Evolutionary conservation across 495 filamentous ascomycete species (phyloP), one percentile per base, ranked within the genome.

Genomic region (Monascus purpureus): DNA sequence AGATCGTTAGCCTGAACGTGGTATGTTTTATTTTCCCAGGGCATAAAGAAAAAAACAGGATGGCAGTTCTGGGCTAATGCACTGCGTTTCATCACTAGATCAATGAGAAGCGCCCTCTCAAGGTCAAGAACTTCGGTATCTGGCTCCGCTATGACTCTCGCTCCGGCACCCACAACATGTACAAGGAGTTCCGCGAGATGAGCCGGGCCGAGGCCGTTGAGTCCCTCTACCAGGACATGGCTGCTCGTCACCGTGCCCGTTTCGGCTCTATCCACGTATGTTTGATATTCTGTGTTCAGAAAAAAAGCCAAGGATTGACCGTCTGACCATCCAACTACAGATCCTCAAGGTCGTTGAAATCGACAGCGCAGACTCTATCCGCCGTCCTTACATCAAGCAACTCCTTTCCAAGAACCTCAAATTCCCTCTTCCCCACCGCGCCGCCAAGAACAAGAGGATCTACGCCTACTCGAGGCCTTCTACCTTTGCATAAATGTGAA

Each of bases 151-250:
- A 97, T 72, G 87, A 97, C 68, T 96, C 92, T 32, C 90, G 90
- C 65, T 96, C 92, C 49, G 90, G 90, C 48, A 97, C 92, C 47
- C 90, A 97, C 82, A 97, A 97, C 77, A 97, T 97, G 90, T 97
- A 97, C 83, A 96, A 95, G 74, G 90, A 97, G 73, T 96, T 95
- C 77, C 81, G 90, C 58, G 90, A 96, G 75, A 82, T 93, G 71
- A 86, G 82, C 55, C 75, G 90, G 61, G 80, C 76, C 41, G 88
- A 85, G 39, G 90, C 90, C 41, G 90, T 97, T 40, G 83, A 96
- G 67, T 70, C 86, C 45, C 77, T 97, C 59, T 97, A 97, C 75
- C 82, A 93, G 68, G 90, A 97, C 65, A 96, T 97, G 92, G 82
- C 90, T 52, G 87, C 92, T 59, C 81, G 92, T 53, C 90, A 97